Base-by-base conservation (phyloP, 306 rosid species). In the Phaseolus lunatus region DNA sequence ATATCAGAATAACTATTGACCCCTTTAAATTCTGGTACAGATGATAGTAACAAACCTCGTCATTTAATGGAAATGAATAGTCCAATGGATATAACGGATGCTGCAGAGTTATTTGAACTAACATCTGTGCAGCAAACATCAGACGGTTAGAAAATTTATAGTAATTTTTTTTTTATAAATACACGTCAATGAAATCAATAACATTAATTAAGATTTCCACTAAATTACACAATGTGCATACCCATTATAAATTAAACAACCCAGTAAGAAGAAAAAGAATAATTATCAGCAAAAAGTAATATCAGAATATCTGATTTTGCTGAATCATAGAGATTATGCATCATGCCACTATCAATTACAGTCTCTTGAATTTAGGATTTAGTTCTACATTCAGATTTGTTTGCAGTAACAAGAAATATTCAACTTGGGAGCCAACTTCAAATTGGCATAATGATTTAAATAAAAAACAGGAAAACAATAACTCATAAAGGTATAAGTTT, bases 61-160 rank as follows among this genome's bases (percentile, higher is more conserved):
- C 89, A 79, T 72, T 24, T 6, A 89, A 87, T 16, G 84, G 75
- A 74, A 90, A 82, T 14, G 90, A 73, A 80, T 95, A 95, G 76
- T 89, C 93, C 72, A 76, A 23, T 5, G 90, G 83, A 78, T 89
- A 95, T 44, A 66, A 80, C 9, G 92, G 97, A 85, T 95, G 94
- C 75, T 86, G 90, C 63, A 95, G 87, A 67, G 99, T 92, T 62
- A 58, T 67, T 67, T 91, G 92, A 68, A 92, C 97, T 73, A 95
- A 82, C 66, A 69, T 85, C 98, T 95, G 96, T 74, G 72, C 72
- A 56, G 82, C 83, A 91, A 88, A 71, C 29, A 80, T 24, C 70
- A 81, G 47, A 66, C 35, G 80, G 84, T 84, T 81, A 80, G 69
- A 83, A 59, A 72, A 89, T 50, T n/a, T 43, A 64, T 27, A 59